Evolutionary conservation across 345 rosid genomes (phyloP), one percentile per base, ranked within the genome.

Genomic region (Hibiscus syriacus): DNA sequence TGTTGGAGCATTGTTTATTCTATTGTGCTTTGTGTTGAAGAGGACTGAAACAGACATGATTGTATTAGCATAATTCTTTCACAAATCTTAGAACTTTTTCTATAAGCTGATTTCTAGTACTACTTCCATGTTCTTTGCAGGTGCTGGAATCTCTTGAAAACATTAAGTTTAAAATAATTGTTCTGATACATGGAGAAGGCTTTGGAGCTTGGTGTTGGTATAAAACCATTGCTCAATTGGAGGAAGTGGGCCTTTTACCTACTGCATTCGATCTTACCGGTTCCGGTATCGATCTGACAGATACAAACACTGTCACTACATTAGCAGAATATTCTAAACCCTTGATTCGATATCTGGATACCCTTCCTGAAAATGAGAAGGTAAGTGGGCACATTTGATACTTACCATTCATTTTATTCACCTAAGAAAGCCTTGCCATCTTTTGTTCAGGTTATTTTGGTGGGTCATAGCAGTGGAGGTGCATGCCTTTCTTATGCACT

Each of bases 191-290:
- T 11, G 98, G 98, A 73, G 98, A 87, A 80, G 98, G 98, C 0
- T 93, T 89, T 82, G 98, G 98, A 54, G 98, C 98, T 19, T 93
- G 98, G 98, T 90, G 97, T 81, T 93, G 98, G 98, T 93, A 93
- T 78, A 90, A 93, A 77, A 85, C 87, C 5, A 78, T 93, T 72
- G 86, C 92, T 70, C 83, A 80, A 30, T 70, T 90, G 75, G 97
- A 93, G 82, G 98, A 93, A 83, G 88, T 79, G 4, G 91, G 97
- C 55, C 80, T 89, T 60, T 76, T 73, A 69, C 91, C 98, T 14
- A 71, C 78, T 19, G 91, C 96, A 14, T 27, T 93, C 14, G 96
- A 90, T 81, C 94, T 93, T 72, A 77, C 82, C 23, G 98, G 98
- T 14, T 86, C 91, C 34, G 98, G 98, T 26, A 89, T 93, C 60